Conservation (phyloP, 2,329 filamentous ascomycete genomes). For the Cladosporium oxysporum region DNA sequence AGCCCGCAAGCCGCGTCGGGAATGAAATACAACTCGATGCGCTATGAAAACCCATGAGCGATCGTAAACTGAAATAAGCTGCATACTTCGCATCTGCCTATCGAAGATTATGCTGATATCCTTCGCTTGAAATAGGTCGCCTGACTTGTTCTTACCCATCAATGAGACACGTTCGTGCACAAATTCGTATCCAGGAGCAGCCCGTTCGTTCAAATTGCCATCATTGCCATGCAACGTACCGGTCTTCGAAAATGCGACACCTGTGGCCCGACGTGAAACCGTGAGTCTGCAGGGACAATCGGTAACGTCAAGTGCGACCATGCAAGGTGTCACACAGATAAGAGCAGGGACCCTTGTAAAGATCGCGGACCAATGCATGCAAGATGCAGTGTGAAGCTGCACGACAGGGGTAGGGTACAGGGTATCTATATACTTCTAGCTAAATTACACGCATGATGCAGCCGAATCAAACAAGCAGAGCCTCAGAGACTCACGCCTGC, state of each 20-base stretch:
- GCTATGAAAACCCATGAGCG: background rate
- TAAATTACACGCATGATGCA: background rate
- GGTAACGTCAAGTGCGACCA: background rate
- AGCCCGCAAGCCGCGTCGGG: too few relatives aligned
- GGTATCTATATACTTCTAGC: constrained; percentile 1
- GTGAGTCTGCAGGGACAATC: background rate
- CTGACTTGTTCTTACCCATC: background rate
- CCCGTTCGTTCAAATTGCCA: background rate
- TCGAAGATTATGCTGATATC: background rate
- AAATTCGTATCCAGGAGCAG: background rate
- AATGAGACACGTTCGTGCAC: background rate
- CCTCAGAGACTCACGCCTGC: constrained; percentile 12
- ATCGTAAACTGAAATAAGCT: background rate
- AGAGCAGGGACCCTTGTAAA: background rate
- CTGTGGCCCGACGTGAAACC: background rate
- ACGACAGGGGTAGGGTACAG: background rate
- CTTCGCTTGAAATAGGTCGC: background rate
- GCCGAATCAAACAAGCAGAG: background rate
- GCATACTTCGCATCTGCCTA: background rate
- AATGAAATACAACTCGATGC: too few relatives aligned
- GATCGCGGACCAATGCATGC: background rate
- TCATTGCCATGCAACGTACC: background rate
- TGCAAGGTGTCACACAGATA: background rate
- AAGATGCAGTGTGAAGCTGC: background rate
- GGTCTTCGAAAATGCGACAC: background rate